A percentile compares a stretch with the other conserved stretches of the same genome.
Evolutionary conservation across 2,329 filamentous ascomycete species (phyloP).

Genomic region (Tolypocladium amazonense): DNA sequence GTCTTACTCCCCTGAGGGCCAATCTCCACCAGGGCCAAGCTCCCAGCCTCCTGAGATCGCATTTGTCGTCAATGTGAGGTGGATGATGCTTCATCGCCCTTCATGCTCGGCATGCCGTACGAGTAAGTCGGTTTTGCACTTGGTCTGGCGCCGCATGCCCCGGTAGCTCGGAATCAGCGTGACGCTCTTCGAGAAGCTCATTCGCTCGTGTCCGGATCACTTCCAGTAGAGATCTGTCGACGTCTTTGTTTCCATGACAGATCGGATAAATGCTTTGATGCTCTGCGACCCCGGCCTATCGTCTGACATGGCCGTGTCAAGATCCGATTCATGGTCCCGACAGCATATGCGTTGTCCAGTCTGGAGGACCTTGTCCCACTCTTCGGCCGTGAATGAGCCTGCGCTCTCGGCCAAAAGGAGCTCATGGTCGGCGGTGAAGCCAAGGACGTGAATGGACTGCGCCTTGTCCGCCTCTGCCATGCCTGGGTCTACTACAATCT

Average conservation of each 20-base stretch:
- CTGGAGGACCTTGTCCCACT: slow-evolving; percentile 64
- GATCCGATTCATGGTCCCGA: slow-evolving; percentile 22
- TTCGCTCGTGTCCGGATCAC: slow-evolving; percentile 16
- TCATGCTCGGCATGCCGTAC: neutral
- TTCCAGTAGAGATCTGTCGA: slow-evolving; percentile 47
- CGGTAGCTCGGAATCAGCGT: neutral
- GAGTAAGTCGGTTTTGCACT: neutral
- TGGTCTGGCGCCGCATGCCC: neutral
- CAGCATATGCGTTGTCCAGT: slow-evolving; percentile 58
- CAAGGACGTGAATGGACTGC: slow-evolving; percentile 70
- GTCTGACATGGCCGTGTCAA: slow-evolving; percentile 35
- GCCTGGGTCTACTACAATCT: slow-evolving; percentile 49
- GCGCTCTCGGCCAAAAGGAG: slow-evolving; percentile 73
- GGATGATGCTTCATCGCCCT: neutral
- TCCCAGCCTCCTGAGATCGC: neutral
- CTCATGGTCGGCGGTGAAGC: slow-evolving; percentile 64
- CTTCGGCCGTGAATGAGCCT: slow-evolving; percentile 62
- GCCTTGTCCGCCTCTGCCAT: slow-evolving; percentile 51
- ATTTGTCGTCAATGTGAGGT: neutral
- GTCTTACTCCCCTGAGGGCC: neutral
- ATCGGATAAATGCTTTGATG: slow-evolving; percentile 51
- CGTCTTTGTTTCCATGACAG: slow-evolving; percentile 46
- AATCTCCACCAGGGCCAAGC: neutral
- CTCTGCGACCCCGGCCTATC: slow-evolving; percentile 30
- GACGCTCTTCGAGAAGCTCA: neutral